Evolutionary conservation across 2,329 filamentous ascomycete genomes (phyloP), one percentile per base, ranked within the genome.

Genomic region (Nannizziopsis arthrosporioides): DNA sequence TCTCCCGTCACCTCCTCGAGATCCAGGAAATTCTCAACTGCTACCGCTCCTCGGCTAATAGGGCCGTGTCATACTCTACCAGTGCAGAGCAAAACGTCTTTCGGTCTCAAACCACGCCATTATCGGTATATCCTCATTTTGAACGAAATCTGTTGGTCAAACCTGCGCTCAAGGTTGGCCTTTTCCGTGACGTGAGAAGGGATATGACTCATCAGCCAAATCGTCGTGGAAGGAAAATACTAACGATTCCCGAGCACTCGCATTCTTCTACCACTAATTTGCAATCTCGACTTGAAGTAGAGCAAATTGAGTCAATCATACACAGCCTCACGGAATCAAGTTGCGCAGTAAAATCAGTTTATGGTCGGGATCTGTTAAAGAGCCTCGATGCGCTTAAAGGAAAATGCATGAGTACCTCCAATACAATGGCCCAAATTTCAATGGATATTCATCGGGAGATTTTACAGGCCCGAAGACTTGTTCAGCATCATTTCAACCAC

Each of bases 1-100:
- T 78, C 0, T 67, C 62, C 0, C 35, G 57, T 0, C 71, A 77
- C 53, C 51, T 78, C 1, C 44, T 61, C 6, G 37, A 64, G 15
- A 67, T 75, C 0, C 73, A 78, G 46, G 4, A 40, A 0, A 53
- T 73, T 5, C 51, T 76, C 12, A 48, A 66, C 41, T 47, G 47
- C 2, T 59, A 63, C 36, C 11, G 40, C 31, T 11, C 2, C 15
- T 10, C 3, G 11, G 18, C 8, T 14, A n/a, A 31, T 31, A 15
- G 11, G 35, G 3, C 4, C 19, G n/a, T 11, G 18, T 11, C 34
- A 15, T 6, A 27, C 17, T 7, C 27, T 45, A 14, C 8, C 30
- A 11, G 7, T 10, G 14, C 36, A 9, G n/a, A 40, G 7, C 30
- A n/a, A 2, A 15, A 15, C 6, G 12, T 46, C 10, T 46, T 39